Evolutionary conservation across 2,329 filamentous ascomycete species (phyloP), one percentile per base, ranked within the genome.

Genomic region (Mycogone perniciosa): DNA sequence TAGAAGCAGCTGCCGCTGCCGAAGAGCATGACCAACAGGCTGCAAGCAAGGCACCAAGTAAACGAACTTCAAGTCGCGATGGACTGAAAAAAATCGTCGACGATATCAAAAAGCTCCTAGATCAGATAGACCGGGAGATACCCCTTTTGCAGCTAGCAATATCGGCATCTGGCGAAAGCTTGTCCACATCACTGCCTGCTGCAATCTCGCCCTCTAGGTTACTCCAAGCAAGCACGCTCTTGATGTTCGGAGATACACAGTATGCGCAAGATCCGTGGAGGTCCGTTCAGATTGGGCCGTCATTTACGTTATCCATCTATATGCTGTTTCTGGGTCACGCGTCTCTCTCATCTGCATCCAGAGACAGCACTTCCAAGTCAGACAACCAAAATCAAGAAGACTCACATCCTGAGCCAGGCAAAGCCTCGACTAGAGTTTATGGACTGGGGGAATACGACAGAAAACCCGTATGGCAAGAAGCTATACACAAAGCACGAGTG

Each of bases 131-230:
- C 65, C 86, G 93, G 66, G 88, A 92, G 9, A 89, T 97, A 8
- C 92, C 92, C 0, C 75, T 96, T 4, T 86, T 99, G 64, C 96
- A 93, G 60, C 76, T 99, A 30, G 93, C 93, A 50, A 95, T 99
- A 57, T 93, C 89, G 2, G 92, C 91, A 1, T 96, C 92, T 1
- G 93, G 93, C 0, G 90, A 92, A 50, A 95, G 82, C 52, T 75
- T 97, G 31, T 89, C 88, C 0, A 88, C 88, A 0, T 85, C 83
- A 3, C 74, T 96, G 30, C 88, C 90, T 0, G 76, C 86, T 1
- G 86, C 86, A 7, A 88, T 97, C 41, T 97, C 92, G 1, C 92
- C 92, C 1, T 96, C 92, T 4, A 81, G 93, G 38, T 72, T 99
- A 39, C 73, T 97, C 35, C 93, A 99, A 68, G 91, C 93, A 13